Conservation (phyloP, 306 rosid species). For the Hippophae gyantsensis region DNA sequence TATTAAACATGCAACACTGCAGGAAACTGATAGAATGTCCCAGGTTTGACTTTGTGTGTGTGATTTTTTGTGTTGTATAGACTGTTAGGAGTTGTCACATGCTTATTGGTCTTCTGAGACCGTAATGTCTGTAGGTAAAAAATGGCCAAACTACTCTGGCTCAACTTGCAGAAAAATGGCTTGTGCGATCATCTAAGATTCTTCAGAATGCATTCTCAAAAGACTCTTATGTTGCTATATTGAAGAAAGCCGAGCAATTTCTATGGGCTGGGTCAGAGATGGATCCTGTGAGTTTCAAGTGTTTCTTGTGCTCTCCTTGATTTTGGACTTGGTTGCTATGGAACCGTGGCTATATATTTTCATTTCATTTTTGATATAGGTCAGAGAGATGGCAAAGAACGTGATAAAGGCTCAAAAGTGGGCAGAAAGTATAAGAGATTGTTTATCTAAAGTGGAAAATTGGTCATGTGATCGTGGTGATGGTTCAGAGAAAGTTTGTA, state of each 20-base stretch:
- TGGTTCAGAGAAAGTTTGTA: constrained; percentile 39
- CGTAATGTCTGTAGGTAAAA: constrained; percentile 53
- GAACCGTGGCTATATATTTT: constrained; percentile 7
- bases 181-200: constrained; percentile 43
- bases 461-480: constrained; percentile 34
- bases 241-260: constrained; percentile 85
- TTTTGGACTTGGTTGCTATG: constrained; percentile 10
- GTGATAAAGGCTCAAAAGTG: constrained; percentile 65
- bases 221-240: constrained; percentile 45
- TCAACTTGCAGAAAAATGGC: constrained; percentile 74
- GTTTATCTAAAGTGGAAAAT: constrained; percentile 50
- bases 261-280: constrained; percentile 97
- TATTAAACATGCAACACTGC: neutral
- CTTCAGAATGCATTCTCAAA: constrained; percentile 42
- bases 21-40: neutral
- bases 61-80: neutral
- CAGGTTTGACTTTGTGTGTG: neutral
- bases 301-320: constrained; percentile 11
- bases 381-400: constrained; percentile 52
- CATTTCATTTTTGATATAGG: constrained; percentile 43
- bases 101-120: constrained; percentile 22
- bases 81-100: neutral
- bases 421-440: constrained; percentile 65
- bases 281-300: constrained; percentile 62
- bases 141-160: constrained; percentile 44